Base-by-base conservation (phyloP, 2,329 filamentous ascomycete species). In the Didymella exigua region DNA sequence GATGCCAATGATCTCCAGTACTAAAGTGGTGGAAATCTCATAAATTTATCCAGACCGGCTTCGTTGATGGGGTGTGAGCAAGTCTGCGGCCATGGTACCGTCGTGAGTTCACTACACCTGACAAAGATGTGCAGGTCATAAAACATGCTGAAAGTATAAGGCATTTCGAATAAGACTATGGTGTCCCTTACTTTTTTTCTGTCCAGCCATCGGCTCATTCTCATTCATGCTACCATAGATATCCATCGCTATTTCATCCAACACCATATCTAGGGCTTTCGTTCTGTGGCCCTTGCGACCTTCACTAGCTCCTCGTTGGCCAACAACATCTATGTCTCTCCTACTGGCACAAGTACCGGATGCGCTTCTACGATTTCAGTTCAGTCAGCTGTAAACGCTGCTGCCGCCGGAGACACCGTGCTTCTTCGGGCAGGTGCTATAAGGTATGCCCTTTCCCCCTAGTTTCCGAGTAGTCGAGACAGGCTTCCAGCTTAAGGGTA, bases 391-490 rank as follows among this genome's bases (percentile, higher is more conserved):
- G 75, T 82, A 2, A 64, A 81, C 58, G 74, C 69, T 16, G 80
- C 80, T n/a, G 73, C 68, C 4, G 77, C 80, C 21, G 79, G 80
- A 8, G 78, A 80, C 50, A 76, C 71, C 3, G 79, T 81, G 23
- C 76, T 77, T 34, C 68, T 81, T 1, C 76, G 77, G 5, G 76
- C 68, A 3, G 77, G 78, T 23, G 80, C 77, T 82, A 82, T 67
- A 68, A 37, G 16, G 31, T 37, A 29, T 27, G 23, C n/a, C n/a
- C n/a, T n/a, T n/a, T n/a, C n/a, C n/a, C n/a, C n/a, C n/a, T n/a
- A n/a, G n/a, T n/a, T n/a, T n/a, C n/a, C n/a, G n/a, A n/a, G n/a
- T n/a, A n/a, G n/a, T n/a, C 18, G 74, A 76, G 58, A 68, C 72
- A 21, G 75, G 75, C 14, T 73, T 75, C 63, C 73, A 76, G 41